These are phyloP conservation scores for Lumnitzera racemosa DNA, from an alignment of 345 rosid species.

Conservation along the genomic window DNA sequence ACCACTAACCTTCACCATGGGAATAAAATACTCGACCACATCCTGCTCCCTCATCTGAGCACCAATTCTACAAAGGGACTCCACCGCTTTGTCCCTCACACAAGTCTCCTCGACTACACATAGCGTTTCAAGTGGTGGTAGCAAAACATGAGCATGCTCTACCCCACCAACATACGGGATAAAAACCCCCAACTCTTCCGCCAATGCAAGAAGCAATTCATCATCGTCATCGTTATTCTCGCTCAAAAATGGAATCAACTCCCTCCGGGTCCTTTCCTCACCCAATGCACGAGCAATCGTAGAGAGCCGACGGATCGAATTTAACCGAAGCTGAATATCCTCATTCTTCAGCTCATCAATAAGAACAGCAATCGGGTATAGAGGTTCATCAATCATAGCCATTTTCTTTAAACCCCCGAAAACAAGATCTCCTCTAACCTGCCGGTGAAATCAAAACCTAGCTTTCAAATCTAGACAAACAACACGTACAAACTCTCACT, in stretches of 20 bases:
- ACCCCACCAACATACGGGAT: slow-evolving; percentile 90
- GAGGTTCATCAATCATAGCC: slow-evolving; percentile 83
- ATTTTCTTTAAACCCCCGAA: slow-evolving; percentile 13
- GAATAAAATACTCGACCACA: slow-evolving; percentile 67
- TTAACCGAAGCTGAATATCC: slow-evolving; percentile 87
- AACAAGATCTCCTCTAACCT: too few relatives aligned
- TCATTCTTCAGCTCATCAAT: slow-evolving; percentile 94
- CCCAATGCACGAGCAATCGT: slow-evolving; percentile 97
- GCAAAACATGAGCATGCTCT: slow-evolving; percentile 68
- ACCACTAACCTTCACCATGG: slow-evolving; percentile 70
- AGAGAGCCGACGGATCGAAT: slow-evolving; percentile 81
- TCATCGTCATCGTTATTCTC: slow-evolving; percentile 96
- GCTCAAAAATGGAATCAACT: slow-evolving; percentile 76
- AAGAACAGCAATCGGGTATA: slow-evolving; percentile 83
- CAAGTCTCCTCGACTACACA: slow-evolving; percentile 89
- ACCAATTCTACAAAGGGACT: slow-evolving; percentile 78
- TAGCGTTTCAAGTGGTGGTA: slow-evolving; percentile 77
- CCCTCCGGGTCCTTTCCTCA: slow-evolving; percentile 89
- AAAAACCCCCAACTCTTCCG: slow-evolving; percentile 86
- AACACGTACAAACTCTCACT: too few relatives aligned
- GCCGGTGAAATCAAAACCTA: too few relatives aligned
- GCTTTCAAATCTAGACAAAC: too few relatives aligned
- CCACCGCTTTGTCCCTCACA: slow-evolving; percentile 87
- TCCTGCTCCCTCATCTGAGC: slow-evolving; percentile 87
- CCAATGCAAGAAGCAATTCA: slow-evolving; percentile 95